These are phyloP conservation scores for Trichoderma erinaceum DNA, from an alignment of 495 filamentous ascomycete genomes.

Conservation along the genomic window DNA sequence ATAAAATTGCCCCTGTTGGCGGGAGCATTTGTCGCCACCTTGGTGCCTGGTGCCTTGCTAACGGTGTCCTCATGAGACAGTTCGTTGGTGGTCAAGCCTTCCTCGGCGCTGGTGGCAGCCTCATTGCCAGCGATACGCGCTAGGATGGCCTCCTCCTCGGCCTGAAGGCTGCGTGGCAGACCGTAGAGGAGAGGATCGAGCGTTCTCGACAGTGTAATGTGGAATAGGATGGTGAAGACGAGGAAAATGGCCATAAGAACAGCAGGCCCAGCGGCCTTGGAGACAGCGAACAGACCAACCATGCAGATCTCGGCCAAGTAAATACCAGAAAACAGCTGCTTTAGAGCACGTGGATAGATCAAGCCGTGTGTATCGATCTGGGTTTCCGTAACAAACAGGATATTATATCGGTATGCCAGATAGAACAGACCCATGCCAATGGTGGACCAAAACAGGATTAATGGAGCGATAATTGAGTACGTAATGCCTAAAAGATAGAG, in stretches of 20 bases:
- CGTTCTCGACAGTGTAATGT: constrained; percentile 71
- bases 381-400: constrained; percentile 84
- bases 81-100: constrained; percentile 29
- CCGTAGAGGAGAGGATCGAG: constrained; percentile 75
- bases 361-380: constrained; percentile 86
- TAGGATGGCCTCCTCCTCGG: constrained; percentile 52
- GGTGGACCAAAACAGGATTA: constrained; percentile 81
- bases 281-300: constrained; percentile 83
- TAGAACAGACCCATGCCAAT: constrained; percentile 85
- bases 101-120: constrained; percentile 18
- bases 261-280: constrained; percentile 64
- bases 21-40: constrained; percentile 6
- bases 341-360: constrained; percentile 80
- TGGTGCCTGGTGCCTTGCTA: constrained; percentile 20
- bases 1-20: constrained; percentile 45
- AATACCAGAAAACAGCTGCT: constrained; percentile 83
- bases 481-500: constrained; percentile 52
- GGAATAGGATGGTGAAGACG: constrained; percentile 74
- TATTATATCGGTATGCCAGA: constrained; percentile 89
- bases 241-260: constrained; percentile 79
- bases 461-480: constrained; percentile 85
- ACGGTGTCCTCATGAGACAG: constrained; percentile 21
- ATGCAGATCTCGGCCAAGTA: constrained; percentile 82
- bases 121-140: neutral
- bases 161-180: constrained; percentile 58